Percentiles rank a stretch among this genome's conserved stretches.
Evolutionary conservation across 257 asterid species (phyloP).

Genomic region (Lycium ferocissimum): DNA sequence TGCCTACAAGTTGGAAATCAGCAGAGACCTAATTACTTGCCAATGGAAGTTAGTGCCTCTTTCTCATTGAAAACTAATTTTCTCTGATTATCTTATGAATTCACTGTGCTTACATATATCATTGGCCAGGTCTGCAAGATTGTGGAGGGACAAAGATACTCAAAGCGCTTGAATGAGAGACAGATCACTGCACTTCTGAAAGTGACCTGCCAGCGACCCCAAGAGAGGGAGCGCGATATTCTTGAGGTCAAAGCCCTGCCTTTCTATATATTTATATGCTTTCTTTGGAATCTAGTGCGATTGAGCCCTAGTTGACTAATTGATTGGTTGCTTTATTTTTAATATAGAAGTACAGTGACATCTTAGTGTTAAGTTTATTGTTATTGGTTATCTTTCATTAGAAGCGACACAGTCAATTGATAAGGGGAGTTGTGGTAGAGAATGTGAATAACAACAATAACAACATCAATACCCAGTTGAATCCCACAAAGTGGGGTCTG

Average conservation of each 20-base stretch:
- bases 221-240: conserved; percentile 75
- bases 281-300: not conserved
- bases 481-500: no score
- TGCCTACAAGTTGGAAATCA: conserved; percentile 95
- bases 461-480: no score
- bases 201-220: conserved; percentile 98
- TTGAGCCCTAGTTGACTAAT: not conserved
- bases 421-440: not conserved
- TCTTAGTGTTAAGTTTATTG: not conserved
- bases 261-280: not conserved
- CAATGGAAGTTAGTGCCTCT: conserved; percentile 79
- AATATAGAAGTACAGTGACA: not conserved
- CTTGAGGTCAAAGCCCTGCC: conserved; percentile 57
- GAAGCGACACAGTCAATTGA: not conserved
- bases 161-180: conserved; percentile 88
- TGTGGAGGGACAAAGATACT: conserved; percentile 93
- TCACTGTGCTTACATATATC: not conserved
- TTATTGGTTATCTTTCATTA: not conserved
- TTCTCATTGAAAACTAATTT: not conserved
- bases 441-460: not conserved
- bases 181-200: conserved; percentile 90
- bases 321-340: not conserved
- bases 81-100: not conserved
- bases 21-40: conserved; percentile 85
- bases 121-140: conserved; percentile 83